A percentile compares a stretch with the other conserved stretches of the same genome.
These are phyloP conservation scores for Meyerozyma elateridarum DNA, from an alignment of 1,139 yeast genomes.

Conservation along the genomic window DNA sequence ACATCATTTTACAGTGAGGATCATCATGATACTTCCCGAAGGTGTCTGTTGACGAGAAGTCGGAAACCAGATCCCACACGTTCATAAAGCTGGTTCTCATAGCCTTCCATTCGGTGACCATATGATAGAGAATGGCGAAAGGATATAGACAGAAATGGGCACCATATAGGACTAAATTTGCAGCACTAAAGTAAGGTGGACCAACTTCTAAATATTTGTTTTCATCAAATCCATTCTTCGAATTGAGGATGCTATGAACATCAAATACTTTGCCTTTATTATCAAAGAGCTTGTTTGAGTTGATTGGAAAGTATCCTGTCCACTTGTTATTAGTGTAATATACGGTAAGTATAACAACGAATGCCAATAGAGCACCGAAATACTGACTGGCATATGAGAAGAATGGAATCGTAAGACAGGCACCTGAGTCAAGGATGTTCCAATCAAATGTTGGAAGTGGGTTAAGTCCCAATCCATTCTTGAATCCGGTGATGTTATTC, in stretches of 20 bases:
- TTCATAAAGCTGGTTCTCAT: conserved; percentile 37
- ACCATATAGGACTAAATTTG: conserved; percentile 38
- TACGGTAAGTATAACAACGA: conserved; percentile 25
- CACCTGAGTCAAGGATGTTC: conserved; percentile 29
- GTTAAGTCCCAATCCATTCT: conserved; percentile 38
- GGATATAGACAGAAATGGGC: conserved; percentile 41
- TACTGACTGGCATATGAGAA: conserved; percentile 35
- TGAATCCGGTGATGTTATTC: conserved; percentile 35
- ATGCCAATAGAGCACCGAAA: conserved; percentile 31
- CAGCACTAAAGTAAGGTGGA: conserved; percentile 43
- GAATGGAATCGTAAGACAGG: conserved; percentile 15
- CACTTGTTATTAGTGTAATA: conserved; percentile 37
- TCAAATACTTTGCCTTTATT: conserved; percentile 31
- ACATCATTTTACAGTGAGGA: conserved; percentile 55
- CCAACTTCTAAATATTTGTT: conserved; percentile 29
- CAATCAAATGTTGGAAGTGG: conserved; percentile 45
- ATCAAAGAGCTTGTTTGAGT: conserved; percentile 33
- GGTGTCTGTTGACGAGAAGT: conserved; percentile 20
- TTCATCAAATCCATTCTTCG: conserved; percentile 27
- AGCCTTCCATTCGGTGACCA: conserved; percentile 41
- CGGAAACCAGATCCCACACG: conserved; percentile 27
- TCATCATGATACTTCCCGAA: conserved; percentile 32
- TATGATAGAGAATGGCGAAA: conserved; percentile 42
- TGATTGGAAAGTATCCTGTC: conserved; percentile 38
- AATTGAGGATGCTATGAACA: conserved; percentile 30